Percentiles rank a stretch among this genome's conserved stretches.
Evolutionary conservation across 1,284 basidiomycete genomes (phyloP).

Genomic region (Moniliophthora roreri): DNA sequence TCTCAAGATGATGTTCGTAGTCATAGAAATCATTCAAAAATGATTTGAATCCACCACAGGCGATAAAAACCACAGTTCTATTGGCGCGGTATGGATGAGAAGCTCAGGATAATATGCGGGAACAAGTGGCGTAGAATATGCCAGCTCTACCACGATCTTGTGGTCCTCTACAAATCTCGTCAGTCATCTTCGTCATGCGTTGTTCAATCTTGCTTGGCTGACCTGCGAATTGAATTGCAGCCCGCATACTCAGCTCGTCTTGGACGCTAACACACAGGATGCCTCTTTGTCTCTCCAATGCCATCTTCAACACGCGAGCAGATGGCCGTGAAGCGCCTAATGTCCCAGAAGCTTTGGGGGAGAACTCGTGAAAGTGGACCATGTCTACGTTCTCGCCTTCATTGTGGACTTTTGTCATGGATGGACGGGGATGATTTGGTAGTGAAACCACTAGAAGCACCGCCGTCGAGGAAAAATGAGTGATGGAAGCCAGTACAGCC

Average conservation of each 20-base stretch:
- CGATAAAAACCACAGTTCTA: slow-evolving; percentile 57
- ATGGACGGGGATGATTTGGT: slow-evolving; percentile 35
- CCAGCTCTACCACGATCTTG: slow-evolving; percentile 69
- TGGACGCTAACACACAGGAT: slow-evolving; percentile 60
- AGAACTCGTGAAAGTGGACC: slow-evolving; percentile 54
- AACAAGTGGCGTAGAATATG: slow-evolving; percentile 68
- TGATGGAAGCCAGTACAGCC: slow-evolving; percentile 75
- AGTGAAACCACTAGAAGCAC: slow-evolving; percentile 21
- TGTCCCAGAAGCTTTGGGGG: slow-evolving; percentile 64
- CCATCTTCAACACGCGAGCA: slow-evolving; percentile 58
- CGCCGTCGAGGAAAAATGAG: slow-evolving; percentile 57
- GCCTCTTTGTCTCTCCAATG: slow-evolving; percentile 53
- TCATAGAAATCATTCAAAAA: slow-evolving; percentile 50
- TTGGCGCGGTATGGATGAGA: slow-evolving; percentile 38
- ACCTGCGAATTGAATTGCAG: slow-evolving; percentile 58
- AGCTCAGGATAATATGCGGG: slow-evolving; percentile 59
- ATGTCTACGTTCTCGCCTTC: slow-evolving; percentile 44
- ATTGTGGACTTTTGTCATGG: slow-evolving; percentile 38
- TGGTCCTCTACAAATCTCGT: slow-evolving; percentile 56
- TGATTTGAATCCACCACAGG: slow-evolving; percentile 74
- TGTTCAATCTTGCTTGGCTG: slow-evolving; percentile 16
- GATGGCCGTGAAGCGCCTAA: slow-evolving; percentile 68
- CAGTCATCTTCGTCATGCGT: slow-evolving; percentile 9
- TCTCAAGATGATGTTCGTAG: slow-evolving; percentile 41
- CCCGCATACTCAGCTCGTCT: slow-evolving; percentile 68